Base-by-base conservation (phyloP, 352 stramenopile genomes). In the Globisporangium radiosum region DNA sequence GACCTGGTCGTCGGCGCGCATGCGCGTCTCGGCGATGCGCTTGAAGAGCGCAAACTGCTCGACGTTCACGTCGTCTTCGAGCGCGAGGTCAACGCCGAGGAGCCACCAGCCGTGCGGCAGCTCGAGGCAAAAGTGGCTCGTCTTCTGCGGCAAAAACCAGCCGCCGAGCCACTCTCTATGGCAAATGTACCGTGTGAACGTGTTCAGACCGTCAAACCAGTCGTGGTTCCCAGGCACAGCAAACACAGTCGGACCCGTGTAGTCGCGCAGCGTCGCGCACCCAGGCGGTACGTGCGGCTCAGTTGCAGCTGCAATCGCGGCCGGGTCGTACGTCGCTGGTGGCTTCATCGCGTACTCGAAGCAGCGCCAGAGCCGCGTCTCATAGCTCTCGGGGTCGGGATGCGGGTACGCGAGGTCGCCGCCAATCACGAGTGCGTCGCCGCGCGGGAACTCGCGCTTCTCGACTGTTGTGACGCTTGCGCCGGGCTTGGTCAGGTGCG, bases 321-420 rank as follows among this genome's bases (percentile, higher is more conserved):
- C 75, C n/a, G 87, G 87, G 39, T 96, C 83, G 55, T 96, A 97
- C 3, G 69, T 76, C 37, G 67, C 38, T 13, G 91, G 92, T 0
- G 91, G 88, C 62, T 91, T 93, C 86, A 98, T 95, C 7, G 91
- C 92, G 70, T 98, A 96, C 68, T 97, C 92, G 66, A 97, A 98
- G 37, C 84, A 89, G 11, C 88, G 77, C 71, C 95, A 97, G 47
- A 97, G 75, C 11, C 92, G 75, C 48, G 79, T 91, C 68, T 97
- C 91, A 58, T 97, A 98, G 55, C 73, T 94, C 37, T 92, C 78
- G 14, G 72, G 71, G 38, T 90, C 84, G 3, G 92, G 91, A 50
- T 96, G 88, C 5, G 90, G 92, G 59, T 98, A 98, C 7, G 92
- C 92, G 19, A 98, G 76, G 66, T 98, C 92, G 13, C 92, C 92